Evolutionary conservation across 2,329 filamentous ascomycete genomes (phyloP).

Genomic region (Aspergillus sp.): DNA sequence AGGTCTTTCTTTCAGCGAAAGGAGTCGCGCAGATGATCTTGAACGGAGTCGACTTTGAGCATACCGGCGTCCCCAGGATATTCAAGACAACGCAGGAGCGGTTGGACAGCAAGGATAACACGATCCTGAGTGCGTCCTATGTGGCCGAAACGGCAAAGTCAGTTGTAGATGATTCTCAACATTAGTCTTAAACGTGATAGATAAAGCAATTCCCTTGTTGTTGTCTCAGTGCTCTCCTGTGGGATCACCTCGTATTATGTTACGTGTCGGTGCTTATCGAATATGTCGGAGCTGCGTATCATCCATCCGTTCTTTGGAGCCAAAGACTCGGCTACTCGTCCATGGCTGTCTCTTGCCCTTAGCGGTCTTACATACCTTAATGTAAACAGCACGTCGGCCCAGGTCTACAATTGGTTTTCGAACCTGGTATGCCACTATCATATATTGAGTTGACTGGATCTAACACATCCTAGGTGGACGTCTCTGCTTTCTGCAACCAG

Average conservation of each 20-base stretch:
- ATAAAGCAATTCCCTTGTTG: too few relatives aligned
- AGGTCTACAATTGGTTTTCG: constrained; percentile 37
- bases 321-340: constrained; percentile 28
- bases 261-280: constrained; percentile 32
- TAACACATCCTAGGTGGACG: constrained; percentile 21
- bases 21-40: constrained; percentile 4
- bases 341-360: constrained; percentile 30
- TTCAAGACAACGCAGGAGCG: constrained; percentile 1
- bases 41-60: neutral
- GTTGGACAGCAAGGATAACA: neutral
- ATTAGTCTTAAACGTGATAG: neutral
- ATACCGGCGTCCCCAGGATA: constrained; percentile 1
- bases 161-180: neutral
- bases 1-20: constrained; percentile 5
- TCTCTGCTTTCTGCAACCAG: constrained; percentile 32
- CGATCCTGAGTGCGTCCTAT: neutral
- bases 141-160: neutral
- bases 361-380: constrained; percentile 34
- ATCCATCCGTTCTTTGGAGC: constrained; percentile 24
- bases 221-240: constrained; percentile 36
- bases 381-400: constrained; percentile 23
- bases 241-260: constrained; percentile 36
- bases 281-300: constrained; percentile 29
- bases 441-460: neutral
- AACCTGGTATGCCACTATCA: constrained; percentile 18